Evolutionary conservation across 2,329 filamentous ascomycete genomes (phyloP).

Genomic region (Fusarium nematophilum): DNA sequence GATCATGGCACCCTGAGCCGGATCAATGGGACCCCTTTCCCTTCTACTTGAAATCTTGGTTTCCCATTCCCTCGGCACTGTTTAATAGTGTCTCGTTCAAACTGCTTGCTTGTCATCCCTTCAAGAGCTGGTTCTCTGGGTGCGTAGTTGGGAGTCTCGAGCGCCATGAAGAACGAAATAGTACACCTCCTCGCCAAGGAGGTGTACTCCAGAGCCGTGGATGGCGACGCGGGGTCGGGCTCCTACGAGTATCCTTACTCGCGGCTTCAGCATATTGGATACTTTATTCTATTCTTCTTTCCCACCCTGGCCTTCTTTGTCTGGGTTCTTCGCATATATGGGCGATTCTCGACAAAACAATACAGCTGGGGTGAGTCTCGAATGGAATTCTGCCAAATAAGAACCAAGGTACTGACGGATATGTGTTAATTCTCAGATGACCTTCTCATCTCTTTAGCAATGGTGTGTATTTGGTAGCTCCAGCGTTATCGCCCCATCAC

Average conservation of each 20-base stretch:
- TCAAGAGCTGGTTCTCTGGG: constrained; percentile 13
- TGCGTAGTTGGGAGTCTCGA: too few relatives aligned
- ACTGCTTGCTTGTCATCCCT: not conserved
- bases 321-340: constrained; percentile 24
- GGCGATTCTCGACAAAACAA: constrained; percentile 27
- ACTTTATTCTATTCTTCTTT: constrained; percentile 35
- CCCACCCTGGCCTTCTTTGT: constrained; percentile 22
- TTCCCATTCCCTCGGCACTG: not conserved
- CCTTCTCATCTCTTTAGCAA: constrained; percentile 24
- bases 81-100: not conserved
- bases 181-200: constrained; percentile 9
- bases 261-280: constrained; percentile 27
- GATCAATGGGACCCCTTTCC: not conserved
- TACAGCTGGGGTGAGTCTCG: constrained; percentile 23
- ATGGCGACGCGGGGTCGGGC: constrained; percentile 4
- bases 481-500: not conserved
- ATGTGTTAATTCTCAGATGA: constrained; percentile 16
- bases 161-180: constrained; percentile 23
- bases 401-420: constrained; percentile 4
- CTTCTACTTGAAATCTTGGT: not conserved
- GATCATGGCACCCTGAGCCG: constrained; percentile 9
- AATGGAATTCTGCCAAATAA: not conserved
- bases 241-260: constrained; percentile 26
- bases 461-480: constrained; percentile 11
- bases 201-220: constrained; percentile 11